Percentiles rank a stretch among this genome's conserved stretches.
Conservation (phyloP, 148 eudicot species). For the Camellia japonica region DNA sequence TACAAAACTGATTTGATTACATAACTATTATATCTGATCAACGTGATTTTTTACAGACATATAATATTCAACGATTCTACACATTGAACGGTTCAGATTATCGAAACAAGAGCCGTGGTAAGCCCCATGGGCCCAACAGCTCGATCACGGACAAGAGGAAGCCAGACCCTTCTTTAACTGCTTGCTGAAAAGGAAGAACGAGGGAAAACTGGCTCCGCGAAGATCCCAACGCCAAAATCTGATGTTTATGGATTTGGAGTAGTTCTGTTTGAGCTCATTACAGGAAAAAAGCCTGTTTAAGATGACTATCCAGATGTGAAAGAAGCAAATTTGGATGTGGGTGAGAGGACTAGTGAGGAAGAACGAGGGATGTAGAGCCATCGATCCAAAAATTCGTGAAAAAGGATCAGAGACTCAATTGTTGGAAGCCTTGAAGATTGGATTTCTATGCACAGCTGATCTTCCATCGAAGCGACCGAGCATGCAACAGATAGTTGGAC, state of each 20-base stretch:
- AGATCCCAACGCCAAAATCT: slow-evolving; percentile 43
- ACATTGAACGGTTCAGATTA: too few relatives aligned
- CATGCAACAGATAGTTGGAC: slow-evolving; percentile 67
- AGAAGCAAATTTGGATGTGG: slow-evolving; percentile 47
- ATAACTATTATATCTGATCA: too few relatives aligned
- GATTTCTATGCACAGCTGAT: slow-evolving; percentile 67
- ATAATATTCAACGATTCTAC: too few relatives aligned
- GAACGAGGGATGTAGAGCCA: slow-evolving; percentile 34
- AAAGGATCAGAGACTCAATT: slow-evolving; percentile 39
- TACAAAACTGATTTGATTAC: too few relatives aligned
- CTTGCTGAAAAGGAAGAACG: too few relatives aligned
- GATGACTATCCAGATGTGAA: slow-evolving; percentile 50
- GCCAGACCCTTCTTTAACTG: too few relatives aligned
- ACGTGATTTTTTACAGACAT: too few relatives aligned
- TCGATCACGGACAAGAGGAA: too few relatives aligned
- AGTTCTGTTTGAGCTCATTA: slow-evolving; percentile 60
- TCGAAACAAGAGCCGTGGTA: too few relatives aligned
- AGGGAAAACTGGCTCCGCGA: slow-evolving; percentile 24
- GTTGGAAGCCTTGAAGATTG: slow-evolving; percentile 55
- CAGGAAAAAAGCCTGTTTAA: slow-evolving; percentile 53
- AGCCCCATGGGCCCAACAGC: too few relatives aligned
- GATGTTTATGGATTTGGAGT: slow-evolving; percentile 78
- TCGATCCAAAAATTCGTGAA: slow-evolving; percentile 49
- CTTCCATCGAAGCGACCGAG: slow-evolving; percentile 54
- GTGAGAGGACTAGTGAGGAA: slow-evolving; percentile 53